Base-by-base conservation (phyloP, 1,139 yeast genomes). In the Hansenula sp. region DNA sequence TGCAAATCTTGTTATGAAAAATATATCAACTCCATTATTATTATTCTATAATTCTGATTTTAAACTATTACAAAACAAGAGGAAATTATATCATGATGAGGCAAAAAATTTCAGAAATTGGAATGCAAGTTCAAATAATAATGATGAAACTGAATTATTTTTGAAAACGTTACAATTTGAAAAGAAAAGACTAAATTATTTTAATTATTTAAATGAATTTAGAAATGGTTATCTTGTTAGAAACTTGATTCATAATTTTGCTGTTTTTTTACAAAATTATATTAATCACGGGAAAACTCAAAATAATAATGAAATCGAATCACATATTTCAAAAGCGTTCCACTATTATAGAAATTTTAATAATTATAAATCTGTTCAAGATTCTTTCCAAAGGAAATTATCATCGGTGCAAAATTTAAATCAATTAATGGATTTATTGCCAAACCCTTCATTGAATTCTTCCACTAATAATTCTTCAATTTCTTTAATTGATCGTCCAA, bases 71-170 rank as follows among this genome's bases (percentile, higher is more conserved):
- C 31, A 50, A 9, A 28, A 47, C 19, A 50, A 50, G 24, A 52
- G 47, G 19, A 49, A 48, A 24, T 18, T 45, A 8, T 56, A 50
- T 40, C 41, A 49, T 33, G 54, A 77, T 42, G 84, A 80, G 48
- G 79, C 90, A 1, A 77, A 81, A 48, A 89, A 83, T 44, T 88
- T 78, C 60, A 87, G 88, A 58, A 76, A 77, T 33, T 86, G 93
- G 90, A 65, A 84, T 36, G 77, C 84, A 41, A 77, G 84, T 49
- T 81, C 83, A 10, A 12, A 30, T 36, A 15, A 38, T 38, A 13
- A 15, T 7, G 11, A 81, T 46, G 88, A 82, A 48, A 76, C 77
- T 59, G 84, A 84, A 61, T 72, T 84, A 37, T 66, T 84, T 18
- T 65, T 64, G 17, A 83, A 80, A 57, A 68, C 83, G 42, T 80